phyloP scores from a whole-genome alignment of 345 rosid genomes.

The Bruguiera gymnorhiza region DNA sequence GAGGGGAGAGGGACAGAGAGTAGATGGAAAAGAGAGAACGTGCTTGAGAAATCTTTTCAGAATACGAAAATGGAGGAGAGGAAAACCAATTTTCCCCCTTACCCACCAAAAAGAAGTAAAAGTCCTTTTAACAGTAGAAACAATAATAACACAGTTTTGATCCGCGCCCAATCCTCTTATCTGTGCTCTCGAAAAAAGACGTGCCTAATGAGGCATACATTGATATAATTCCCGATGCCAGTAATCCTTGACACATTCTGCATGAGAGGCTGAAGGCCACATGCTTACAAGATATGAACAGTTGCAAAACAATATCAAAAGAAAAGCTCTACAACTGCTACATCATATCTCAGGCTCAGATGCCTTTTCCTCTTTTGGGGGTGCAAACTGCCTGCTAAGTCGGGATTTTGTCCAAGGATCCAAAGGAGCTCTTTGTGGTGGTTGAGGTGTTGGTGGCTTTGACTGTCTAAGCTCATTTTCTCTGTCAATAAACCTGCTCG shows the following conservation, averaged over 20 bases:
- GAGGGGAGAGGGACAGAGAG: too few relatives aligned
- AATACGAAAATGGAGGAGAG: too few relatives aligned
- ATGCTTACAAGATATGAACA: background rate
- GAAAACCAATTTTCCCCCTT: too few relatives aligned
- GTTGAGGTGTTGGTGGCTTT: conserved; percentile 69
- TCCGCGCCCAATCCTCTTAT: too few relatives aligned
- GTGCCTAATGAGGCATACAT: background rate
- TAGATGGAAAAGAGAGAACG: too few relatives aligned
- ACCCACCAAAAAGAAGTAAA: too few relatives aligned
- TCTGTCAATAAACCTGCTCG: conserved; percentile 77
- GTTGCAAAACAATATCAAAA: background rate
- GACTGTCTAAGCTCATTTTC: conserved; percentile 87
- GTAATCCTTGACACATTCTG: background rate
- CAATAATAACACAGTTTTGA: too few relatives aligned
- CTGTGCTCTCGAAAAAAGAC: background rate
- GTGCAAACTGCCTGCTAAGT: conserved; percentile 68
- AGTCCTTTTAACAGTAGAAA: too few relatives aligned
- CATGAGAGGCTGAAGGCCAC: background rate
- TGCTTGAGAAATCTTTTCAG: too few relatives aligned
- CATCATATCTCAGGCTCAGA: conserved; percentile 45
- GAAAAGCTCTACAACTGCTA: background rate
- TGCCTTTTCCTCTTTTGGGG: conserved; percentile 69
- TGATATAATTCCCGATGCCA: background rate
- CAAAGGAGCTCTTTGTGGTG: conserved; percentile 54
- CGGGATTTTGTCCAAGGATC: conserved; percentile 87